phyloP scores from a whole-genome alignment of 768 basidiomycete species.

The Psilocybe tampanensis region DNA sequence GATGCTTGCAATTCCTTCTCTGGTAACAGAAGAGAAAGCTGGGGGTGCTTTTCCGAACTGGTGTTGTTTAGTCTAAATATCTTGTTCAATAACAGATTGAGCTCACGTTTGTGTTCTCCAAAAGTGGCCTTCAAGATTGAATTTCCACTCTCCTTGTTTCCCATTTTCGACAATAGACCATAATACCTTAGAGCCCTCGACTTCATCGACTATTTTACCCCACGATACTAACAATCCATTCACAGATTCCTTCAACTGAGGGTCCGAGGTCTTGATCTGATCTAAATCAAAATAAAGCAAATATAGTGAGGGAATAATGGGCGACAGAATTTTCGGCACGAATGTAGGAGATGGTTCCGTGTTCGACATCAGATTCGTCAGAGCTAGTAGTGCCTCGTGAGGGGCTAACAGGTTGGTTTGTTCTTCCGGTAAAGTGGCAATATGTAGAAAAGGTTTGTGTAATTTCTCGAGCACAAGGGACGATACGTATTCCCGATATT shows the following conservation, averaged over 20 bases:
- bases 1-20: constrained; percentile 43
- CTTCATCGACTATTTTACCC: constrained; percentile 63
- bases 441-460: constrained; percentile 51
- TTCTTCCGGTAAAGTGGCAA: constrained; percentile 6
- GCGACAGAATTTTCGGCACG: constrained; percentile 64
- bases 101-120: constrained; percentile 35
- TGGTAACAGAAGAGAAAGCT: constrained; percentile 53
- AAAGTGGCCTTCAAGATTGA: constrained; percentile 57
- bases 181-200: constrained; percentile 56
- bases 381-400: constrained; percentile 44
- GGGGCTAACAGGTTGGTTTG: constrained; percentile 25
- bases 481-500: constrained; percentile 31
- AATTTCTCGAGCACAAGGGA: constrained; percentile 47
- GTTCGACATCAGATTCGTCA: constrained; percentile 66
- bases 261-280: constrained; percentile 61
- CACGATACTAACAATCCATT: constrained; percentile 69
- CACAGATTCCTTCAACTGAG: constrained; percentile 59
- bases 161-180: constrained; percentile 59
- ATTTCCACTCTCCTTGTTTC: constrained; percentile 55
- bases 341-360: constrained; percentile 78
- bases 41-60: constrained; percentile 10
- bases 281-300: constrained; percentile 60
- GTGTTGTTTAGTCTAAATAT: too few species aligned
- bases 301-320: constrained; percentile 70
- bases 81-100: too few species aligned